Evolutionary conservation across 768 basidiomycete species (phyloP).

Genomic region (Russula ochroleuca): DNA sequence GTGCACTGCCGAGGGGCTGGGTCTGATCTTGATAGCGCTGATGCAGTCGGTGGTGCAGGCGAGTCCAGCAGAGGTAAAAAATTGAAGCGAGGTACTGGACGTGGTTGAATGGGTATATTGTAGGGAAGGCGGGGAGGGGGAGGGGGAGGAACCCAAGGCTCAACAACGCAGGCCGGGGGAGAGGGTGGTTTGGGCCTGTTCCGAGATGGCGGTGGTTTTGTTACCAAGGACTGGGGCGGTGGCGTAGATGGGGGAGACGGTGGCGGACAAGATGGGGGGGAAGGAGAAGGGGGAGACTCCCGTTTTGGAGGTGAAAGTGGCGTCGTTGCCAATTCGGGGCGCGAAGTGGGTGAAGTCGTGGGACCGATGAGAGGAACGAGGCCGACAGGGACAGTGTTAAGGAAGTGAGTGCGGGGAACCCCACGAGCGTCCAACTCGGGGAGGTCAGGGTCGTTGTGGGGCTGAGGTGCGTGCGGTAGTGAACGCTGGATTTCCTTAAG

Average conservation of each 20-base stretch:
- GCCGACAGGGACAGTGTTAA: conserved; percentile 24
- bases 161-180: not conserved
- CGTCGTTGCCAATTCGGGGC: not conserved
- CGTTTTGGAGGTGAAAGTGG: not conserved
- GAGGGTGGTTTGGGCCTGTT: not conserved
- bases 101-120: conserved; percentile 19
- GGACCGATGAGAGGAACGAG: conserved; percentile 24
- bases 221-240: conserved; percentile 1
- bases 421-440: conserved; percentile 17
- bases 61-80: conserved; percentile 26
- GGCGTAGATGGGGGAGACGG: conserved; percentile 23
- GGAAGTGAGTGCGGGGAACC: conserved; percentile 24
- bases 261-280: conserved; percentile 7
- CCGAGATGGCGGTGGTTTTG: not conserved
- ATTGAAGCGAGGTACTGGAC: conserved; percentile 22
- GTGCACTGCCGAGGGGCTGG: not conserved
- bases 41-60: not conserved
- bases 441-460: conserved; percentile 20
- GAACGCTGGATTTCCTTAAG: conserved; percentile 28
- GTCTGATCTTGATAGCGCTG: not conserved
- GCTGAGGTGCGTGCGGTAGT: conserved; percentile 26
- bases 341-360: not conserved
- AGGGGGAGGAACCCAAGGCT: conserved; percentile 20
- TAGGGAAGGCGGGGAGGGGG: conserved; percentile 24
- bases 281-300: conserved; percentile 7